Evolutionary conservation across 108 stramenopile genomes (phyloP), one percentile per base, ranked within the genome.

Genomic region (Parmales sp.): DNA sequence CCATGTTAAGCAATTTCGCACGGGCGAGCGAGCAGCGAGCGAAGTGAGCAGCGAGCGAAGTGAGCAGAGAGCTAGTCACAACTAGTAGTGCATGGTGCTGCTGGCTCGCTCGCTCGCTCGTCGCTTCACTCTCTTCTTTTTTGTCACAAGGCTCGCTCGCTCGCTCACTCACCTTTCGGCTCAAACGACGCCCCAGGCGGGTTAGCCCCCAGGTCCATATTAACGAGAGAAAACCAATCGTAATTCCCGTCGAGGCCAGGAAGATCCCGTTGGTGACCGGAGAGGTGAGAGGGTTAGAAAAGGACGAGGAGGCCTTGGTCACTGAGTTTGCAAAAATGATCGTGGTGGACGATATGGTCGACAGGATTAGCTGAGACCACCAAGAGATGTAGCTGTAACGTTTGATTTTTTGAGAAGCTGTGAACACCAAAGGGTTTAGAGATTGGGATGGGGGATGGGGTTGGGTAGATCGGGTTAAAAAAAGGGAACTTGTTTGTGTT

Each of bases 331-430:
- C 84, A 74, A 93, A 93, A 1, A 86, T 16, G 19, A 93, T 78
- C 20, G 84, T 90, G 19, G 90, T 78, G 37, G 87, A 74, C 37
- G 76, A 70, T n/a, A 91, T 74, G 8, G 77, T 76, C 3, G 87
- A 90, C 11, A 90, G 72, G 37, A 93, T 90, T 0, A 90, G 65
- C 72, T 93, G 92, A 11, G 77, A 51, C 92, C 92, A 93, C 92
- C 92, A 93, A 0, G 87, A 85, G 29, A 88, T 65, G 86, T 87
- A 93, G 0, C 82, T 67, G 3, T 84, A 51, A 0, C 86, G 78
- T 1, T 73, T 75, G 1, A 89, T 67, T 16, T 41, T 51, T 25
- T 69, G 26, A n/a, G 86, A 73, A 34, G 80, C 51, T 22, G 49
- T 69, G n/a, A n/a, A n/a, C n/a, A n/a, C n/a, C n/a, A n/a, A n/a